Conservation (phyloP, 2,329 filamentous ascomycete genomes). For the Botrytis hyacinthi region DNA sequence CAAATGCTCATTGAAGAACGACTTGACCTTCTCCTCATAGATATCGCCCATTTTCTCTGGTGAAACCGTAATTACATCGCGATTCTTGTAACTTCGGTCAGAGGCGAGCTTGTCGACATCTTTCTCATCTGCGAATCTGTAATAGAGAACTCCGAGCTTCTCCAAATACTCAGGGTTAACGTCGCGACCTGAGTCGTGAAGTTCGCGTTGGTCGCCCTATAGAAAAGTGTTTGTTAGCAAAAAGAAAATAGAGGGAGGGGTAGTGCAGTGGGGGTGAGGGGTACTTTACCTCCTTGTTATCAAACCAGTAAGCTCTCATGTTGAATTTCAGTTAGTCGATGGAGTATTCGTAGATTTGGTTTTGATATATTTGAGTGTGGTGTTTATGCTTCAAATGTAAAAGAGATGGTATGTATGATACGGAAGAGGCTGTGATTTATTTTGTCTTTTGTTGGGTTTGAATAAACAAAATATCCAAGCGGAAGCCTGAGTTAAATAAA, state of each 20-base stretch:
- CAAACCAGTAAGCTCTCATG: conserved; percentile 72
- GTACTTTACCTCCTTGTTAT: conserved; percentile 57
- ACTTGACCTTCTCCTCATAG: conserved; percentile 92
- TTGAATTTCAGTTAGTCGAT: conserved; percentile 29
- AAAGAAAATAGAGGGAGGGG: conserved; percentile 16
- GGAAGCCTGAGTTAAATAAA: not conserved
- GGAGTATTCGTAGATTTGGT: not conserved
- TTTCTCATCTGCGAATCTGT: conserved; percentile 60
- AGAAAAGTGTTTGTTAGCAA: conserved; percentile 21
- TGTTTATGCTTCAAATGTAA: not conserved
- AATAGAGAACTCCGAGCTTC: conserved; percentile 78
- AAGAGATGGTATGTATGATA: not conserved
- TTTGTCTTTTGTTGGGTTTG: conserved; percentile 7
- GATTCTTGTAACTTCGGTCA: conserved; percentile 84
- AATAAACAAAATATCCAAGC: not conserved
- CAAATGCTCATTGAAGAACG: conserved; percentile 91
- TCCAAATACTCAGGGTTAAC: conserved; percentile 65
- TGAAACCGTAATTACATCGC: conserved; percentile 88
- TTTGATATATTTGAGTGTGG: not conserved
- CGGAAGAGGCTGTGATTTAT: not conserved
- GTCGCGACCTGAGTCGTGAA: conserved; percentile 78
- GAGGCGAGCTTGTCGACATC: conserved; percentile 72
- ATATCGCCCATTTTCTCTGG: conserved; percentile 78
- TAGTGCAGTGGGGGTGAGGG: conserved; percentile 13
- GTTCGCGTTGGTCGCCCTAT: conserved; percentile 87